Percentiles rank a stretch among this genome's conserved stretches.
These are phyloP conservation scores for Agaricus subrufescens DNA, from an alignment of 768 basidiomycete species.

Conservation along the genomic window DNA sequence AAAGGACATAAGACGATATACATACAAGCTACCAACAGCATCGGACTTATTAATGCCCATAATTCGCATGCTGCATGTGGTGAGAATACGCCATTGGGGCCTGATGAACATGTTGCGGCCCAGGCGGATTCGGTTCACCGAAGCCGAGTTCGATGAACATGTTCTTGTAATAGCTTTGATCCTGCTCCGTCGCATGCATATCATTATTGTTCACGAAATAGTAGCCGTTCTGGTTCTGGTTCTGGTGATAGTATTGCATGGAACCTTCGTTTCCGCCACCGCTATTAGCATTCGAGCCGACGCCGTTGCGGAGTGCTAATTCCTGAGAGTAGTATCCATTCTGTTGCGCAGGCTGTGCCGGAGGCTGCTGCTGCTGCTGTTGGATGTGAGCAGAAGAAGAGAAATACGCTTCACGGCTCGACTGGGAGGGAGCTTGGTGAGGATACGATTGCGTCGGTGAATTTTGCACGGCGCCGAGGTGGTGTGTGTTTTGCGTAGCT, in stretches of 20 bases:
- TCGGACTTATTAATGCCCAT: not conserved
- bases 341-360: constrained; percentile 13
- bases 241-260: constrained; percentile 9
- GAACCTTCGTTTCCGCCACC: constrained; percentile 9
- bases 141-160: constrained; percentile 76
- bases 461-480: constrained; percentile 18
- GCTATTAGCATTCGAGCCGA: not conserved
- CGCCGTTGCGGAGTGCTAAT: constrained; percentile 1
- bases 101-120: constrained; percentile 17
- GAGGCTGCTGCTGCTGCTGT: constrained; percentile 28
- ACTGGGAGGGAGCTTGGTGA: constrained; percentile 23
- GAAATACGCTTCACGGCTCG: constrained; percentile 28
- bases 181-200: constrained; percentile 49
- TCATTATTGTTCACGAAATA: constrained; percentile 26
- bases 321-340: constrained; percentile 18
- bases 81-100: constrained; percentile 25
- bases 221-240: constrained; percentile 17
- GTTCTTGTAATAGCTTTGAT: constrained; percentile 66
- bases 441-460: constrained; percentile 30
- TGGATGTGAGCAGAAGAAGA: constrained; percentile 42
- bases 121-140: constrained; percentile 30
- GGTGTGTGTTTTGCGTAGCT: constrained; percentile 18
- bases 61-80: constrained; percentile 18
- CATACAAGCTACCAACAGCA: not conserved
- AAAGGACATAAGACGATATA: not conserved